These are phyloP conservation scores for Hypomyces rosellus DNA, from an alignment of 2,329 filamentous ascomycete genomes.

Conservation along the genomic window DNA sequence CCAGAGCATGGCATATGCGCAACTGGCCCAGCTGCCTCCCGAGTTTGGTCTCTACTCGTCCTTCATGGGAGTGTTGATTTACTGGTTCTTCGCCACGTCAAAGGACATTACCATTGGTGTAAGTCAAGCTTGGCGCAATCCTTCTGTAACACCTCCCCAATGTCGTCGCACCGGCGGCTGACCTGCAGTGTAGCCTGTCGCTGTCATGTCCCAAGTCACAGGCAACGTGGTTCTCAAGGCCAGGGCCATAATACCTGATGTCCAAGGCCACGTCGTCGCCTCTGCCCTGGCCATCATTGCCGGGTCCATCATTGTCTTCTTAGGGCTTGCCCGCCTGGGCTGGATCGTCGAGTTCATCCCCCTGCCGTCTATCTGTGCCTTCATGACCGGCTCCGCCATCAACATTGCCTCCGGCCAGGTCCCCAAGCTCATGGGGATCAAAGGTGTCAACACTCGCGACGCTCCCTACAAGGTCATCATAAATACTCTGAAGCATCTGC, in stretches of 20 bases:
- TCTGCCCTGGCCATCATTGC: slow-evolving; percentile 42
- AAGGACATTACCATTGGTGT: slow-evolving; percentile 85
- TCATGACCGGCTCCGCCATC: slow-evolving; percentile 48
- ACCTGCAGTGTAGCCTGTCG: slow-evolving; percentile 37
- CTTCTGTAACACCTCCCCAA: no score
- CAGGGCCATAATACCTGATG: slow-evolving; percentile 31
- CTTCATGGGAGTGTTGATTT: slow-evolving; percentile 90
- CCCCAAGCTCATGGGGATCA: slow-evolving; percentile 45
- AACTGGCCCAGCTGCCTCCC: slow-evolving; percentile 40
- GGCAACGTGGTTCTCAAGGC: slow-evolving; percentile 41
- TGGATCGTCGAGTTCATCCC: slow-evolving; percentile 51
- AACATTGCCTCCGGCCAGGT: slow-evolving; percentile 46
- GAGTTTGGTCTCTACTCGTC: slow-evolving; percentile 60
- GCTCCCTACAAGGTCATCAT: slow-evolving; percentile 45
- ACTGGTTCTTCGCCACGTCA: slow-evolving; percentile 97
- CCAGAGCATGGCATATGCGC: slow-evolving; percentile 48
- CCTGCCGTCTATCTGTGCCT: slow-evolving; percentile 45
- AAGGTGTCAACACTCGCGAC: slow-evolving; percentile 42
- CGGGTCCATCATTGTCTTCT: slow-evolving; percentile 42
- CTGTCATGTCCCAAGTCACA: slow-evolving; percentile 47
- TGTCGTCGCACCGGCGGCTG: no score
- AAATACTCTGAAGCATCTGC: slow-evolving; percentile 41
- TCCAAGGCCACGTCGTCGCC: slow-evolving; percentile 38
- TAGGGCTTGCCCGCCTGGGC: slow-evolving; percentile 45
- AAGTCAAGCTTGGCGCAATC: slow-evolving; percentile 29